Base-by-base conservation (phyloP, 2,329 filamentous ascomycete genomes). In the Aspergillus neoniger region DNA sequence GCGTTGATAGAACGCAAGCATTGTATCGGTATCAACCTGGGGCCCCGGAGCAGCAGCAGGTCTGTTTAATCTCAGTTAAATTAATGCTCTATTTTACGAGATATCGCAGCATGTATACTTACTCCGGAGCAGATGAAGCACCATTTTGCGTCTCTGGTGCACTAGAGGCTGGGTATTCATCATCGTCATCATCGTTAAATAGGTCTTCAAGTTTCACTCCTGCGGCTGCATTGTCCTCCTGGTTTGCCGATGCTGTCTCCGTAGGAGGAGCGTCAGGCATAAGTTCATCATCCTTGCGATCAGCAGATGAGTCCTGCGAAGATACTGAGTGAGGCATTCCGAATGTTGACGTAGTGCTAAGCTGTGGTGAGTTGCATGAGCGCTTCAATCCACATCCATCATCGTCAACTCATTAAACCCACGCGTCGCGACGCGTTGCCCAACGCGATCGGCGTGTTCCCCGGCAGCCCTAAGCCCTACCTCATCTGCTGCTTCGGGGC, bases 1-100 rank as follows among this genome's bases (percentile, higher is more conserved):
- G 51, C 95, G 91, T 73, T 96, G 91, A 75, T 99, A 99, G 80
- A 97, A 99, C 65, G 90, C 91, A 69, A 91, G 87, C 87, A 98
- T 92, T 10, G 96, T 85, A 71, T 93, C 91, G 1, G 91, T 88
- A 67, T 96, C 91, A 41, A 87, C 90, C 69, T 77, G 76, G 7
- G 78, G 75, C 30, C 76, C 71, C 17, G 76, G 85, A 38, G 76
- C 69, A 5, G 64, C 69, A 52, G 70, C 63, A 38, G 65, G 62
- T 56, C 70, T 78, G 61, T 17, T 65, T 65, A 61, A 66, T 14
- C 28, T 61, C 67, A 52, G 49, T 71, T 55, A 69, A 51, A 48
- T 70, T 53, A 69, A 58, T 39, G 17, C 30, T 63, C 55, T 17
- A 28, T 47, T 57, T 63, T 63, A 15, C 55, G 36, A 48, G n/a